Evolutionary conservation across 495 filamentous ascomycete species (phyloP), one percentile per base, ranked within the genome.

Genomic region (Saxophila tyrrhenica): DNA sequence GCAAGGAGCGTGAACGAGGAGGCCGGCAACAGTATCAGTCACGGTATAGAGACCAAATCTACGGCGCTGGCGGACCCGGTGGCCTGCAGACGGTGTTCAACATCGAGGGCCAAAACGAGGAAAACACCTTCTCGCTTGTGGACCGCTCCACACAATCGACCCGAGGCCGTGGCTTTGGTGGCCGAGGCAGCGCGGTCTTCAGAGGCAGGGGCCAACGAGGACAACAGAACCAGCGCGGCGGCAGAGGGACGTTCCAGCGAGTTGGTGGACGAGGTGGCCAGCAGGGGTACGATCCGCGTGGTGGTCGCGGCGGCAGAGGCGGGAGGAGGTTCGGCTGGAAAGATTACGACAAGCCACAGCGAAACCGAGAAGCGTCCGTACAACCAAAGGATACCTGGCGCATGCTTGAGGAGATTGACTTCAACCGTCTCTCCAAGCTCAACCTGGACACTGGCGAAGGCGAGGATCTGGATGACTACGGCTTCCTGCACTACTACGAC

Each of bases 401-500:
- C 62, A 81, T 98, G 74, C 74, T 96, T 42, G 94, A 98, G 73
- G 94, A 98, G 76, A 95, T 98, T 67, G 92, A 98, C 67, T 98
- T 94, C 73, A 90, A 83, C 73, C 86, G 92, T 56, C 79, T 98
- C 46, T 77, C 80, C 52, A 98, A 98, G 79, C 76, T 98, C 57
- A 97, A 94, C 72, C 79, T 98, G 22, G 94, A 96, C 62, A 81
- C 88, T 1, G 86, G 89, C 58, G 87, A 94, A 48, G 92, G 91
- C 60, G 94, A 98, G 71, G 92, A 98, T 65, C 67, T 98, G 52
- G 92, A 95, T 46, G 80, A 78, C 65, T 97, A 97, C 69, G 92
- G 92, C 62, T 97, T 97, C 82, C 75, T 97, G 38, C 85, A 95
- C 78, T 89, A 90, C 79, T 98, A 98, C 69, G 92, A 98, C 71